Conservation (phyloP, 2,329 filamentous ascomycete genomes). For the Aspergillus tanneri region DNA sequence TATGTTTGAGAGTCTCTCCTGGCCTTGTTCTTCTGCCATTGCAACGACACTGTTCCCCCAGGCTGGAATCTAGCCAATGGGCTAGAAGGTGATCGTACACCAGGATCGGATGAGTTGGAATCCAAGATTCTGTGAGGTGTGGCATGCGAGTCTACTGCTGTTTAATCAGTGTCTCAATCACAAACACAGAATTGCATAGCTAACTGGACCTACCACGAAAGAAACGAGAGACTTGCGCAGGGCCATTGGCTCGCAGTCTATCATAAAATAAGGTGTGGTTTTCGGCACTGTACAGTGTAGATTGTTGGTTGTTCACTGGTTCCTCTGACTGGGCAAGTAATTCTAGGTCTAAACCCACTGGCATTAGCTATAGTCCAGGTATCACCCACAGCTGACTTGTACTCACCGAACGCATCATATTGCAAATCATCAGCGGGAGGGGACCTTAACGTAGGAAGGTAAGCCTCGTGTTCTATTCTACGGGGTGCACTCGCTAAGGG, state of each 20-base stretch:
- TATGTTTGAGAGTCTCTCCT: background rate
- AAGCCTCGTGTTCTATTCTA: background rate
- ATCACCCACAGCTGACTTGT: background rate
- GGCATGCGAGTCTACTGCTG: conserved; percentile 19
- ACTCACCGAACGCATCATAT: conserved; percentile 53
- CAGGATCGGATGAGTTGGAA: conserved; percentile 31
- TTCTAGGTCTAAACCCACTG: conserved; percentile 34
- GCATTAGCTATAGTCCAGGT: background rate
- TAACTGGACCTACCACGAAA: conserved; percentile 29
- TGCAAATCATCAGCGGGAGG: conserved; percentile 24
- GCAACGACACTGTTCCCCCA: conserved; percentile 8
- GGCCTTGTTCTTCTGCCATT: background rate
- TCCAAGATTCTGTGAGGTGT: conserved; percentile 23
- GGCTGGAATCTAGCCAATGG: conserved; percentile 30
- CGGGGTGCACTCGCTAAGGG: conserved; percentile 5
- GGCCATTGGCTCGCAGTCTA: background rate
- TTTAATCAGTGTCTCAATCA: background rate
- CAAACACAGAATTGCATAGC: background rate
- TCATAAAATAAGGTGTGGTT: background rate
- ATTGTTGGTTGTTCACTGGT: conserved; percentile 9
- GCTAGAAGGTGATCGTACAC: conserved; percentile 29
- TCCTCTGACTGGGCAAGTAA: conserved; percentile 35
- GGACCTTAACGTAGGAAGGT: background rate
- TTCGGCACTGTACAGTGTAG: conserved; percentile 2
- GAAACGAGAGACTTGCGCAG: conserved; percentile 27